Evolutionary conservation across 805 yeast species (phyloP), one percentile per base, ranked within the genome.

Genomic region (Candida easanensis): DNA sequence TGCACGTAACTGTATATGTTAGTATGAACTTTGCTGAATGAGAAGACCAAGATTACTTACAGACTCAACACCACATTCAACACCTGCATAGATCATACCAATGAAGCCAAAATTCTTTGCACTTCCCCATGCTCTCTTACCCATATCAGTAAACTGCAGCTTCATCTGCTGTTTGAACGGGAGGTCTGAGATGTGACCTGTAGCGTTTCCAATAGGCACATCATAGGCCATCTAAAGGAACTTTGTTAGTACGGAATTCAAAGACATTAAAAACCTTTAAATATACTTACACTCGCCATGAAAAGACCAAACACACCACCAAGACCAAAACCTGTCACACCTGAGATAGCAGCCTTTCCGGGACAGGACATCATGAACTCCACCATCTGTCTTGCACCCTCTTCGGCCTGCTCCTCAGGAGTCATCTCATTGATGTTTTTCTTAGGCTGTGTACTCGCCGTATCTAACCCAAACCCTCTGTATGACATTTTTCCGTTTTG

Each of bases 291-390:
- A 37, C 73, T 68, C 3, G 93, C 91, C 97, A 91, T 93, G 70
- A 91, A 89, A 38, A 93, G 68, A 49, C 98, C 97, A 64, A 91
- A 89, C 46, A 90, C 85, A 48, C 97, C 98, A 67, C 98, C 98
- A 28, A 91, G 78, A 30, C 83, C 90, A 65, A 88, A 91, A 18
- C 98, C 98, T 13, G 95, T 82, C 17, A 83, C 97, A 48, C 97
- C 98, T 22, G 96, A 84, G 73, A 90, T 81, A 19, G 75, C 82
- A 0, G 96, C 79, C 62, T 93, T 91, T 16, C 97, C 98, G 0
- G 97, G 97, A 68, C 99, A 91, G 5, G 96, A 86, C 51, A 84
- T 77, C 89, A 90, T 88, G 65, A 84, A 79, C 40, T 75, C 80
- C 61, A 88, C 79, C 83, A 91, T 85, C 58, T 79, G 81, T 57